These are phyloP conservation scores for Rubroboletus pulcherrimus DNA, from an alignment of 768 basidiomycete genomes.

Conservation along the genomic window DNA sequence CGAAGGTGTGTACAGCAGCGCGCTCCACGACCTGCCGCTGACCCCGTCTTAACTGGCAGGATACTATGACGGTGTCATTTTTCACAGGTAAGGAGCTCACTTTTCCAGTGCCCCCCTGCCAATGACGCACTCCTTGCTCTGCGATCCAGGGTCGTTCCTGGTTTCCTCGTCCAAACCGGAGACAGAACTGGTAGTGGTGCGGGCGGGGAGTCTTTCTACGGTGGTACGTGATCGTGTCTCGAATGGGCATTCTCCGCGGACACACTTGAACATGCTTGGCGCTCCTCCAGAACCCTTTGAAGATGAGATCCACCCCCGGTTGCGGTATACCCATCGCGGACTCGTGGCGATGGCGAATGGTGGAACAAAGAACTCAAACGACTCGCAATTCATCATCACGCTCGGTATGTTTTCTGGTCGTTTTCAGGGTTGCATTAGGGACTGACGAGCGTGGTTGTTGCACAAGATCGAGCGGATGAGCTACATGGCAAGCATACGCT, in stretches of 20 bases:
- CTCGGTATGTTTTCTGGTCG: slow-evolving; percentile 49
- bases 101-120: background rate
- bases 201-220: slow-evolving; percentile 94
- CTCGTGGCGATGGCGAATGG: slow-evolving; percentile 93
- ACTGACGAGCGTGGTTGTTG: background rate
- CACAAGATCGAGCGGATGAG: slow-evolving; percentile 81
- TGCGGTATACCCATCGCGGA: slow-evolving; percentile 87
- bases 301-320: slow-evolving; percentile 89
- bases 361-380: slow-evolving; percentile 83
- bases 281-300: slow-evolving; percentile 72
- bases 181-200: slow-evolving; percentile 88
- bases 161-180: slow-evolving; percentile 93
- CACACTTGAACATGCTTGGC: background rate
- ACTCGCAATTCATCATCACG: slow-evolving; percentile 94
- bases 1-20: slow-evolving; percentile 62
- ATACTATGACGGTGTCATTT: slow-evolving; percentile 94
- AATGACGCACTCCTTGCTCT: background rate
- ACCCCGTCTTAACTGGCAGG: slow-evolving; percentile 43
- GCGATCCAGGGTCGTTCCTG: slow-evolving; percentile 67
- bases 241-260: background rate
- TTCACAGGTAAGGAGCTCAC: slow-evolving; percentile 65
- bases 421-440: background rate
- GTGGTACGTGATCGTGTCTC: slow-evolving; percentile 47
- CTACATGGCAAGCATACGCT: slow-evolving; percentile 92
- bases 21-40: background rate